Evolutionary conservation across 2,329 filamentous ascomycete genomes (phyloP), one percentile per base, ranked within the genome.

Genomic region (Coniochaeta pulveracea): DNA sequence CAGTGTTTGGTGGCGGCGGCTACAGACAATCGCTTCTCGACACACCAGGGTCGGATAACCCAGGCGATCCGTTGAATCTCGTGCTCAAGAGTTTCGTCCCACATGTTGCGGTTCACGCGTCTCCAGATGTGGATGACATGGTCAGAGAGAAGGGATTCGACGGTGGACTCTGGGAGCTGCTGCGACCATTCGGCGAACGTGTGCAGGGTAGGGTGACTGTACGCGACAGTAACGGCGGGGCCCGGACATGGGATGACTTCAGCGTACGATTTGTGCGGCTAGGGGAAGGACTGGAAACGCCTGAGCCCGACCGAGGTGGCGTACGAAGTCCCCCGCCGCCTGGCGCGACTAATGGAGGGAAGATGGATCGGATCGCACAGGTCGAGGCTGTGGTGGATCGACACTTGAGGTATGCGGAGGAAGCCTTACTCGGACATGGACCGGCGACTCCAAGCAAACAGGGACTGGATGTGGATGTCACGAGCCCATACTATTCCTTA

Each of bases 161-260:
- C 24, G 70, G 76, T 27, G 88, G 89, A 0, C 66, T 98, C 31
- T 79, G 86, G 64, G 83, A 93, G 54, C 62, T 98, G 16, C 60
- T 98, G 36, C 69, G 89, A 33, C 89, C 91, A 0, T 98, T 93
- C 60, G 91, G 91, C 19, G 91, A 98, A 57, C 73, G 69, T 11
- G 71, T 96, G 1, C 74, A 80, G 32, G 91, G 91, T 19, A 93
- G 91, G 49, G 80, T 98, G 33, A 83, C 83, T 4, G 80, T 96
- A 35, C 69, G 91, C 46, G 91, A 98, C 57, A 95, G 88, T 50
- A 77, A 84, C 44, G 89, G 91, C 7, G 74, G 80, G 26, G 88
- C 85, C 51, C 76, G 76, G 49, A 72, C 75, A 24, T 89, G 82
- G 62, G 89, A 95, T 35, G 86, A 96, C 53, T 98, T 86, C 56